Evolutionary conservation across 192 early-diverging fungal genomes (phyloP).

Genomic region (Gamsiella multidivaricata): DNA sequence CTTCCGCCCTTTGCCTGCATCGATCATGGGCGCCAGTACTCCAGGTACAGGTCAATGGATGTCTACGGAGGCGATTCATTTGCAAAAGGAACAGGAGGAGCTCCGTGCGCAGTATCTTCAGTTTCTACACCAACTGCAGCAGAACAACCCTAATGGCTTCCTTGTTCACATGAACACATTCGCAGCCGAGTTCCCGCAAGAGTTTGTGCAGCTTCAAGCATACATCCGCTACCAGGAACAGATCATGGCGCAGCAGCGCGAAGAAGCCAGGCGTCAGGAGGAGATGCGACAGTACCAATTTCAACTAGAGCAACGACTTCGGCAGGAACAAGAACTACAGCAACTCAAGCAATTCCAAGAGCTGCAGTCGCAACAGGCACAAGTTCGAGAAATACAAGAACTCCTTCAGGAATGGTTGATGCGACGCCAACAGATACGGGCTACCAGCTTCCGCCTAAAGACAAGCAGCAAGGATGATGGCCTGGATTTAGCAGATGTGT

Average conservation of each 20-base stretch:
- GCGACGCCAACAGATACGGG: slow-evolving; percentile 17
- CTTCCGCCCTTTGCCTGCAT: slow-evolving; percentile 39
- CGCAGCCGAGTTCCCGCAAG: slow-evolving; percentile 42
- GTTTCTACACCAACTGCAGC: slow-evolving; percentile 41
- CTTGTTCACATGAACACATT: slow-evolving; percentile 52
- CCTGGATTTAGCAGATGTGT: slow-evolving; percentile 45
- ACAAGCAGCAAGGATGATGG: slow-evolving; percentile 17
- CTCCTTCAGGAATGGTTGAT: slow-evolving; percentile 46
- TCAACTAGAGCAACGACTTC: slow-evolving; percentile 26
- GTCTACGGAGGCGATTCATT: slow-evolving; percentile 27
- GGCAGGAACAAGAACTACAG: slow-evolving; percentile 32
- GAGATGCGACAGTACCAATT: slow-evolving; percentile 46
- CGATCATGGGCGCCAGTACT: not conserved
- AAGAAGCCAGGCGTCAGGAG: slow-evolving; percentile 27
- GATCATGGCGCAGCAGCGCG: slow-evolving; percentile 21
- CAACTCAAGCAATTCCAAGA: slow-evolving; percentile 25
- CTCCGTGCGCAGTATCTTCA: slow-evolving; percentile 46
- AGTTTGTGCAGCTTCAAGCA: slow-evolving; percentile 41
- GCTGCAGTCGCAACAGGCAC: slow-evolving; percentile 24
- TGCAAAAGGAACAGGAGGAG: slow-evolving; percentile 51
- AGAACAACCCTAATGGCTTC: slow-evolving; percentile 35
- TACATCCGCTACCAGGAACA: slow-evolving; percentile 44
- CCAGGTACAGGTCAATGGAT: slow-evolving; percentile 28
- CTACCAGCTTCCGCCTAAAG: slow-evolving; percentile 15
- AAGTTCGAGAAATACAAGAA: slow-evolving; percentile 24